Evolutionary conservation across 2,329 filamentous ascomycete genomes (phyloP), one percentile per base, ranked within the genome.

Genomic region (Talaromyces sp.): DNA sequence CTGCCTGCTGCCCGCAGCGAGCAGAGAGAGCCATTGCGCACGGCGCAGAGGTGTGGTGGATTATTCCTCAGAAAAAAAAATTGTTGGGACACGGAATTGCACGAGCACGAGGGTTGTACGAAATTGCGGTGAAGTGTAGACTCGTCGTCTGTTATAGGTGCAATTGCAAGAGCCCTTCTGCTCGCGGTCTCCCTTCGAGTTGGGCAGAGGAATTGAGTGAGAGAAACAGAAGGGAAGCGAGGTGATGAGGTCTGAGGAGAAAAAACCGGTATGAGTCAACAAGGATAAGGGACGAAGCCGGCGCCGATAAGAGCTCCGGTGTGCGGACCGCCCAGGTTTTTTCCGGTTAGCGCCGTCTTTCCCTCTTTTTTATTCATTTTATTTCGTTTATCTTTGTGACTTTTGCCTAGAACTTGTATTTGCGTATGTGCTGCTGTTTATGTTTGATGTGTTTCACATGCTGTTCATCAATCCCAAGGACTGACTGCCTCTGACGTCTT

Each of bases 11-110:
- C 70, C 75, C 76, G 69, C 72, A 77, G 66, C 75, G 76, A 74
- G 76, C 75, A 66, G 75, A 71, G 69, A 78, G 72, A 75, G 74
- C 75, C 76, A 78, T 78, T 72, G 73, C 72, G 73, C 69, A 66
- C 68, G 65, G 70, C 72, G 71, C 72, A 65, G 58, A 65, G 58
- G 58, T 8, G 17, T n/a, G 14, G 8, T n/a, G 49, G 17, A 17
- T 17, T 27, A 11, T 11, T 29, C 31, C n/a, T 7, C 21, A 13
- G 10, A 19, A 21, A 21, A 46, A 46, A 46, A 46, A 46, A 35
- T 6, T 54, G 43, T 46, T 46, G 43, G 24, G 43, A 21, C 19
- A 27, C 26, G 26, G 26, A 27, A 27, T 27, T 11, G 43, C 9
- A 46, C 43, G 19, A 46, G n/a, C n/a, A n/a, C n/a, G n/a, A n/a